phyloP scores from a whole-genome alignment of 1,284 basidiomycete genomes.

The Mrakiaceae sp. region DNA sequence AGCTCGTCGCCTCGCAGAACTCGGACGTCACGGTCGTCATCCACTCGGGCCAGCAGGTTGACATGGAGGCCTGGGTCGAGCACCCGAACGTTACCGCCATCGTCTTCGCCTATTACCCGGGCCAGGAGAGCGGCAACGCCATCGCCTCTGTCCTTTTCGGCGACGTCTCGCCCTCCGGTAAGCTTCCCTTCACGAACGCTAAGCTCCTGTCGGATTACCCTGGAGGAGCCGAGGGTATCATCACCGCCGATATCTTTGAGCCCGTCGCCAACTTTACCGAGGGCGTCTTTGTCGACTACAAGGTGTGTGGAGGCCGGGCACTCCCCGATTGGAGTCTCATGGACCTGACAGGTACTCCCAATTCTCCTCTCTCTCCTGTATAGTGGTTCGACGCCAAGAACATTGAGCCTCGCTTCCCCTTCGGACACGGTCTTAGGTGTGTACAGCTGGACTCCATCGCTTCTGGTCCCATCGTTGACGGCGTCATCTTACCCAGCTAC shows the following conservation, averaged over 20 bases:
- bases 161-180: slow-evolving; percentile 17
- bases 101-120: slow-evolving; percentile 14
- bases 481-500: slow-evolving; percentile 27
- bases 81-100: slow-evolving; percentile 16
- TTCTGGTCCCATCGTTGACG: background rate
- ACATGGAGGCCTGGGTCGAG: slow-evolving; percentile 16
- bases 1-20: slow-evolving; percentile 1
- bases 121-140: slow-evolving; percentile 24
- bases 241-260: slow-evolving; percentile 19
- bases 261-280: slow-evolving; percentile 31
- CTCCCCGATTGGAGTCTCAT: background rate
- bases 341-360: background rate
- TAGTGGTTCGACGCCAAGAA: slow-evolving; percentile 37
- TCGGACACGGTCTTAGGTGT: slow-evolving; percentile 35
- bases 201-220: slow-evolving; percentile 35
- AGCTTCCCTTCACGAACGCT: slow-evolving; percentile 40
- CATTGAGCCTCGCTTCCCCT: slow-evolving; percentile 37
- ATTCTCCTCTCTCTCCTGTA: background rate
- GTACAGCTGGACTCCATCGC: background rate
- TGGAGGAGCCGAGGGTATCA: slow-evolving; percentile 26
- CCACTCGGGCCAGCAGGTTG: slow-evolving; percentile 24
- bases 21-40: background rate
- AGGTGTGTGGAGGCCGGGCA: background rate
- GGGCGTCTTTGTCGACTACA: slow-evolving; percentile 36
- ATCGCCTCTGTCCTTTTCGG: slow-evolving; percentile 11